Evolutionary conservation across 495 filamentous ascomycete species (phyloP), one percentile per base, ranked within the genome.

Genomic region (Penicillium pulvis): DNA sequence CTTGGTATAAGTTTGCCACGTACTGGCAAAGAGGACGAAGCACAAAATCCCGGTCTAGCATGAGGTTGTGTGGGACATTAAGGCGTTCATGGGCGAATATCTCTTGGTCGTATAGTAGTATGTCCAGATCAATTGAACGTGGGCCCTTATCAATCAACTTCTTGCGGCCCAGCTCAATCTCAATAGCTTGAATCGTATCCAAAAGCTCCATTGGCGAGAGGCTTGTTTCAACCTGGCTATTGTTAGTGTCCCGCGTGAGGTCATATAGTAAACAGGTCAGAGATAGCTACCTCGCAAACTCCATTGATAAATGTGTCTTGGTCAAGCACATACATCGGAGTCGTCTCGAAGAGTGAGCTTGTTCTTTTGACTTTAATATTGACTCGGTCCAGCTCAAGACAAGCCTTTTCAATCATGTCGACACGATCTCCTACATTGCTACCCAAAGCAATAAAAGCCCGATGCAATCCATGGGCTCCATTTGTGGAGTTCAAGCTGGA

Each of bases 71-170:
- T 42, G 94, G 94, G 47, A 98, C 85, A 51, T 80, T 88, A 33
- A 98, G 85, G 42, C 90, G 86, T 20, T 85, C 80, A 55, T 89
- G 81, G 49, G 84, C 70, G 48, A 95, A 67, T 3, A 73, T 78
- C 55, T 87, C 68, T 49, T 90, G 78, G 57, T 90, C 89, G 64
- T 97, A 97, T 5, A 98, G 80, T 4, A 98, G 79, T 55, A 98
- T 94, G 65, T 98, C 94, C 16, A 98, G 81, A 65, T 98, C 94
- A 43, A 98, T 95, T 57, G 88, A 93, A 0, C 94, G 84, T 16
- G 94, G 94, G 0, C 94, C 94, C 66, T 98, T 98, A 58, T 96
- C 92, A 51, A 97, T 86, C 36, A 90, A 63, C 71, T 97, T 97
- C 55, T 83, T 82, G 55, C 94, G 81, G 2, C 93, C 92, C 23